A percentile compares a stretch with the other conserved stretches of the same genome.
Evolutionary conservation across 441 rosid species (phyloP).

Genomic region (Monsonia emarginata): DNA sequence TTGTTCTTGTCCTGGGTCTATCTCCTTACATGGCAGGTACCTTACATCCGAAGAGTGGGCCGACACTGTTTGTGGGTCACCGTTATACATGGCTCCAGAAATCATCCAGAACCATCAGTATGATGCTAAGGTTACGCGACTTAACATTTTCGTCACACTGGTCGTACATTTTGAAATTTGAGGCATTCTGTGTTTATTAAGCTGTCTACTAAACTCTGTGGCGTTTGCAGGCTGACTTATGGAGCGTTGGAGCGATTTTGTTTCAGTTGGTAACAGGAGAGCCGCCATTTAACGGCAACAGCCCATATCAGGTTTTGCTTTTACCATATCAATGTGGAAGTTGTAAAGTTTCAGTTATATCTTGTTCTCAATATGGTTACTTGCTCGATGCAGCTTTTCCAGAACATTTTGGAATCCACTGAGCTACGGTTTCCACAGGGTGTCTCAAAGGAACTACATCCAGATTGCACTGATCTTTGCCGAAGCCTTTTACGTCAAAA

Average conservation of each 20-base stretch:
- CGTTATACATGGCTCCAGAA: slow-evolving; percentile 87
- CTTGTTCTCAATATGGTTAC: slow-evolving; percentile 14
- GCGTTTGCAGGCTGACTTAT: slow-evolving; percentile 63
- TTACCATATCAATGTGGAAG: background rate
- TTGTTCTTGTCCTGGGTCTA: slow-evolving; percentile 14
- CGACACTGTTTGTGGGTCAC: slow-evolving; percentile 72
- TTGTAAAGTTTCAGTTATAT: slow-evolving; percentile 1
- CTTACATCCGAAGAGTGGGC: slow-evolving; percentile 56
- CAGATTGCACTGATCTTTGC: slow-evolving; percentile 71
- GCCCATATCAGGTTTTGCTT: slow-evolving; percentile 46
- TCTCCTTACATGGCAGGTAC: slow-evolving; percentile 39
- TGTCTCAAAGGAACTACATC: slow-evolving; percentile 44
- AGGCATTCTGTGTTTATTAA: background rate
- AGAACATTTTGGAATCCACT: slow-evolving; percentile 56
- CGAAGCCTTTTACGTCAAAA: slow-evolving; percentile 56
- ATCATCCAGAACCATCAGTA: slow-evolving; percentile 64
- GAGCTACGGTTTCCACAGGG: slow-evolving; percentile 63
- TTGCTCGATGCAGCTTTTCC: slow-evolving; percentile 52
- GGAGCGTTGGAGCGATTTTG: slow-evolving; percentile 92
- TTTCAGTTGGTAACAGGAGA: slow-evolving; percentile 80
- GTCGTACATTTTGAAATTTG: background rate
- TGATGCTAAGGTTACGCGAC: slow-evolving; percentile 64
- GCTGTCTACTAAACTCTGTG: slow-evolving; percentile 11
- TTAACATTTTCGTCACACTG: background rate
- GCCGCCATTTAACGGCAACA: slow-evolving; percentile 69